Base-by-base conservation (phyloP, 1,284 basidiomycete species). In the Golubevia pallescens region DNA sequence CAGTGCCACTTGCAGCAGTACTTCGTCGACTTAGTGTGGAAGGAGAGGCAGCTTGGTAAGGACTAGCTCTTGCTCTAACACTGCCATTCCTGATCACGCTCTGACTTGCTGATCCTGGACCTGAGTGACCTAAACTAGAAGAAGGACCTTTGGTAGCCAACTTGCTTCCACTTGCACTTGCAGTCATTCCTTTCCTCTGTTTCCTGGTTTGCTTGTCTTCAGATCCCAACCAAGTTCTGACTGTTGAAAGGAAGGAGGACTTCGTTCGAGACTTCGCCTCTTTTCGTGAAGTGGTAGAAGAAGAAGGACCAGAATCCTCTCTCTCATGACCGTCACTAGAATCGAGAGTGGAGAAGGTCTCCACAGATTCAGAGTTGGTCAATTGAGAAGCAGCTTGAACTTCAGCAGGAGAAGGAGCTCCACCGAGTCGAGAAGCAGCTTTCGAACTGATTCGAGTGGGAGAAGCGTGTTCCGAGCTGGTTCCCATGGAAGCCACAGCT, bases 171-270 rank as follows among this genome's bases (percentile, higher is more conserved):
- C 34, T 38, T 38, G 34, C 34, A n/a, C n/a, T n/a, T n/a, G 34
- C 34, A 38, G 34, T 10, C 3, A 64, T 55, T 54, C 54, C 48
- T 61, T 78, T 78, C 59, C 69, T 56, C 65, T 72, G 69, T 21
- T 68, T 55, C 6, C 64, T 55, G n/a, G 67, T 68, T 61, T 71
- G 71, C 32, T 75, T 74, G 54, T 80, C 69, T n/a, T 73, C 68
- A 16, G 68, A 68, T 14, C 74, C 74, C 7, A 80, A 70, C 78
- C 78, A 80, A 4, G 74, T 79, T 1, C 77, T 61, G 23, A 80
- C 78, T 3, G 78, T 77, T 20, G 70, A 63, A 52, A 80, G 71
- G 69, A 80, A 79, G 0, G 71, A 79, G 1, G 77, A 53, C 53
- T 72, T 74, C 28, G 24, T 32, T 62, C 67, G 20, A 61, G 65